Evolutionary conservation across 164 flowering plant species (phyloP).

Genomic region (Nelumbo lutea): DNA sequence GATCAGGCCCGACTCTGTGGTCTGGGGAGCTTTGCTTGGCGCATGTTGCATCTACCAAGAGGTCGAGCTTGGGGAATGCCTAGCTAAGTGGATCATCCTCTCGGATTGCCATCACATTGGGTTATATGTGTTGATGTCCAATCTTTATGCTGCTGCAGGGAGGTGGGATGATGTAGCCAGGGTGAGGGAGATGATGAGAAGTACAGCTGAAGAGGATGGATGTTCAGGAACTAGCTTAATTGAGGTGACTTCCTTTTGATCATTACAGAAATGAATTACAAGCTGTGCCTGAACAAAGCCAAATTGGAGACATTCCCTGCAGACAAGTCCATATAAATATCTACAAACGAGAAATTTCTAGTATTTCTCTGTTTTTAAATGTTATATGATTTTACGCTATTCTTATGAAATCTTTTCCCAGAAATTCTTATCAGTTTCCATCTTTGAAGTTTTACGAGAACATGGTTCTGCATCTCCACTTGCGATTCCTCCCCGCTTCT

Average conservation of each 20-base stretch:
- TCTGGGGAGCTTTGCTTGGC: conserved; percentile 41
- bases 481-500: conserved; percentile 3
- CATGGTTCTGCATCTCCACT: conserved; percentile 1
- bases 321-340: no score
- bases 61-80: conserved; percentile 37
- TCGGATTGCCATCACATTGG: conserved; percentile 33
- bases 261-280: no score
- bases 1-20: conserved; percentile 34
- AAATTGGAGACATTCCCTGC: no score
- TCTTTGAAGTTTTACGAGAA: neutral
- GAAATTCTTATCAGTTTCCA: no score
- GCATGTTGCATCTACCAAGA: conserved; percentile 38
- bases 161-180: conserved; percentile 47
- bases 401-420: no score
- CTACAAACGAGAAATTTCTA: no score
- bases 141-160: conserved; percentile 38
- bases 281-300: no score
- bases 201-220: conserved; percentile 30
- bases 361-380: no score
- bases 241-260: conserved; percentile 9
- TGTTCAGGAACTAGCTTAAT: conserved; percentile 33
- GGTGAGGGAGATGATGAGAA: conserved; percentile 41
- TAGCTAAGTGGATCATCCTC: conserved; percentile 29
- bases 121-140: conserved; percentile 45
- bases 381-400: no score